Base-by-base conservation (phyloP, 345 rosid species). In the Gossypium longicalyx region DNA sequence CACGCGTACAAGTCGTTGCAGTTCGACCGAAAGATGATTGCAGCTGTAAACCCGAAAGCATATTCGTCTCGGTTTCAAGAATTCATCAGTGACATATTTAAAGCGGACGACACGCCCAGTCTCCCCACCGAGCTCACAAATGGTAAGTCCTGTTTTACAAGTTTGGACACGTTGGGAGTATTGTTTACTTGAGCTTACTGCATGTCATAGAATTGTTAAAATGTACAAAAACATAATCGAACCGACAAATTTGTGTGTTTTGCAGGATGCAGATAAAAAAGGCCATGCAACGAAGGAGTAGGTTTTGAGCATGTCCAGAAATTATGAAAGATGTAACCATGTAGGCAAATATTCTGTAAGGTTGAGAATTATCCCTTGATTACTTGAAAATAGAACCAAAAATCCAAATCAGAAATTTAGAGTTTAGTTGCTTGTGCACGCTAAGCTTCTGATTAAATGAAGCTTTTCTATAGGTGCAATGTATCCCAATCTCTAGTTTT, bases 51-150 rank as follows among this genome's bases (percentile, higher is more conserved):
- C 66, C 89, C 90, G 2, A 82, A 76, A 73, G 71, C 74, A 34
- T 89, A 83, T 79, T 83, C 90, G 66, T 77, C 87, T 70, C 86
- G 89, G 2, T 86, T 86, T 53, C 87, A 82, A 72, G 84, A 86
- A 15, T 89, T 82, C 7, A 80, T 85, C 2, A 43, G 80, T 56
- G 85, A 83, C 22, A 79, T 85, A 71, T 86, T 86, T 79, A 77
- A 73, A 66, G 68, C 81, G 12, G 84, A 87, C 58, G 74, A 75
- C 41, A 23, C 34, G 6, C 64, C 27, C 64, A 25, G 34, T 60
- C 64, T 27, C 44, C 59, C 78, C 56, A 8, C 5, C 2, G 49
- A 67, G 23, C 67, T 61, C 54, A 19, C 56, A 44, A 67, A 12
- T 54, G 48, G 72, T 75, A 63, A 69, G 71, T 74, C 70, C 38